A percentile compares a stretch with the other conserved stretches of the same genome.
Conservation (phyloP, 805 yeast species). For the Brettanomyces sp. region DNA sequence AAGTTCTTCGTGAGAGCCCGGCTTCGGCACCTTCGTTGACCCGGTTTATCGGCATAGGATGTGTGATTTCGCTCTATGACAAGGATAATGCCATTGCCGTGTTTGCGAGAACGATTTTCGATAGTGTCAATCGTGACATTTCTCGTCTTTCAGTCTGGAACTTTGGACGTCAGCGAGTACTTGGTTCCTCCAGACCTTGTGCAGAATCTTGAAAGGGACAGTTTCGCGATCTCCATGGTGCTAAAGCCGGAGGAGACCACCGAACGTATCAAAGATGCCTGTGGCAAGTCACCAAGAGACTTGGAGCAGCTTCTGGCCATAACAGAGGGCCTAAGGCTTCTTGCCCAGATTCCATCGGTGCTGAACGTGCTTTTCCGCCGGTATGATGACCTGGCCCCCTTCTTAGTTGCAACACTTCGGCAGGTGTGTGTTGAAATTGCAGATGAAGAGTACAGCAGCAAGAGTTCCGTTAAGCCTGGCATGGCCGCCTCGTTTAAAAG, state of each 20-base stretch:
- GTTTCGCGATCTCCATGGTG: constrained; percentile 18
- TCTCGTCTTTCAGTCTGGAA: constrained; percentile 8
- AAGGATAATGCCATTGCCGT: constrained; percentile 19
- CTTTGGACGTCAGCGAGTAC: not conserved
- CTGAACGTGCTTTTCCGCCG: constrained; percentile 10
- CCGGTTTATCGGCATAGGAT: constrained; percentile 24
- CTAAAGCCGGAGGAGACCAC: constrained; percentile 11
- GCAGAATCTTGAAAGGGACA: constrained; percentile 16
- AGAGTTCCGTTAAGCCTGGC: no score
- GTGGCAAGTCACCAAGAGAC: constrained; percentile 10
- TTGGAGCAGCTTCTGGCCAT: constrained; percentile 10
- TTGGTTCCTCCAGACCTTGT: constrained; percentile 4
- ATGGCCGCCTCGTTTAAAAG: no score
- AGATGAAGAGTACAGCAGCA: not conserved
- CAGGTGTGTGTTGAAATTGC: not conserved
- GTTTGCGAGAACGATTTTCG: not conserved
- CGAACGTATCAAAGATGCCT: constrained; percentile 7
- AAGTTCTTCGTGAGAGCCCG: constrained; percentile 15
- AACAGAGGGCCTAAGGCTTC: constrained; percentile 18
- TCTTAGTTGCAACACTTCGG: not conserved
- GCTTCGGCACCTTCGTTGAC: constrained; percentile 23
- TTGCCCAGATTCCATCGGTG: constrained; percentile 15
- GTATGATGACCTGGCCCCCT: constrained; percentile 14
- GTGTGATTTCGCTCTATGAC: constrained; percentile 18
- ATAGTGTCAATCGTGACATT: constrained; percentile 10